Conservation (phyloP, 169 alveolate genomes). For the Amoebophrya sp. region DNA sequence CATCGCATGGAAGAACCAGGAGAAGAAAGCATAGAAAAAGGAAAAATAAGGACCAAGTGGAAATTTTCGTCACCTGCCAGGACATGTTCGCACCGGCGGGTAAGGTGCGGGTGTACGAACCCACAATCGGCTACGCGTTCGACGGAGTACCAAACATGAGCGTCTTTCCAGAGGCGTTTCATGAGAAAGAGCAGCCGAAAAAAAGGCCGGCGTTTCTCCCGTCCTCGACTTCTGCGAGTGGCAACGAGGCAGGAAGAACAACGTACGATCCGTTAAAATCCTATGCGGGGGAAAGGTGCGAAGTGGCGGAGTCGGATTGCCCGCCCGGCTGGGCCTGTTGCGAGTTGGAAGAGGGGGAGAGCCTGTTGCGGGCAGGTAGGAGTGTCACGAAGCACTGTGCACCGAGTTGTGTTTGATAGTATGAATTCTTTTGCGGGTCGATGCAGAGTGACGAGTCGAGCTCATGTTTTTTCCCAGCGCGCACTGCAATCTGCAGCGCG, state of each 20-base stretch:
- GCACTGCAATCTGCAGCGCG: no score
- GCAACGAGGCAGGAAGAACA: no score
- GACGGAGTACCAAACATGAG: neutral
- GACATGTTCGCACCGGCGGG: neutral
- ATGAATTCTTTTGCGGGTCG: no score
- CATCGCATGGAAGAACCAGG: no score
- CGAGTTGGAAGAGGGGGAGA: no score
- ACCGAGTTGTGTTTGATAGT: no score
- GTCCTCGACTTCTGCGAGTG: no score
- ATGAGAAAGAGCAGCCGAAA: neutral
- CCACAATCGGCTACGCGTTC: neutral
- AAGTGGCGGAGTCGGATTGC: neutral
- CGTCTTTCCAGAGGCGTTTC: neutral
- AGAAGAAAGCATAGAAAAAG: no score
- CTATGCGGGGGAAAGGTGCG: neutral
- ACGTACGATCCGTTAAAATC: neutral
- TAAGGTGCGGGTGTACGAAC: neutral
- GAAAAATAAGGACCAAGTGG: neutral
- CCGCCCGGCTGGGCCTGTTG: conserved; percentile 15
- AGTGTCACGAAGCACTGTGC: no score
- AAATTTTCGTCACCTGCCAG: neutral
- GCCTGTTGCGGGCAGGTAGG: no score
- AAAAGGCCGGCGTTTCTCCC: neutral
- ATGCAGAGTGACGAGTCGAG: no score
- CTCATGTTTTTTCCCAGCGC: no score